A percentile compares a stretch with the other conserved stretches of the same genome.
phyloP scores from a whole-genome alignment of 371 early-diverging fungal species.

The Caulochytrium protostelioides region DNA sequence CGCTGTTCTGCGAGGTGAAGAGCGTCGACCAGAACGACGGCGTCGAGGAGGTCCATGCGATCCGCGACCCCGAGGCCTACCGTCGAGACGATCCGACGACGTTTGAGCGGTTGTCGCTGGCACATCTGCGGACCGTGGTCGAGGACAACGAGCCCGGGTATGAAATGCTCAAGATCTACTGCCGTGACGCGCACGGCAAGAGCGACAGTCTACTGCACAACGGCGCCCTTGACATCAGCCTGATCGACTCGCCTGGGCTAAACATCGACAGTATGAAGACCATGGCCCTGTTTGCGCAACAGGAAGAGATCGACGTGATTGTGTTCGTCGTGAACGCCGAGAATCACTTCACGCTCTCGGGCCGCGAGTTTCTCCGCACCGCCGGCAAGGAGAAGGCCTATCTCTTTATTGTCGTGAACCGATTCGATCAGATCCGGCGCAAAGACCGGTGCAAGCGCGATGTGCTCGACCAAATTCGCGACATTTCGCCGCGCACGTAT shows the following conservation, averaged over 20 bases:
- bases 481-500: slow-evolving; percentile 77
- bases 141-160: slow-evolving; percentile 42
- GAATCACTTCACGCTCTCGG: slow-evolving; percentile 92
- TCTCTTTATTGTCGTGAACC: slow-evolving; percentile 91
- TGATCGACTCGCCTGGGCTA: slow-evolving; percentile 95
- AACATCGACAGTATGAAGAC: slow-evolving; percentile 93
- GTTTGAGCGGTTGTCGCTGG: slow-evolving; percentile 39
- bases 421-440: slow-evolving; percentile 81
- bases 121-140: slow-evolving; percentile 22
- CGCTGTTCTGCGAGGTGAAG: slow-evolving; percentile 77
- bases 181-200: slow-evolving; percentile 27
- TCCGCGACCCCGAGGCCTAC: slow-evolving; percentile 39
- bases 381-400: slow-evolving; percentile 94
- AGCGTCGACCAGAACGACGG: slow-evolving; percentile 62
- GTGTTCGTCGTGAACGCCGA: slow-evolving; percentile 95
- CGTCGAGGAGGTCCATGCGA: slow-evolving; percentile 74
- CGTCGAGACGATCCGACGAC: slow-evolving; percentile 44
- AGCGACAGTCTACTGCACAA: slow-evolving; percentile 54
- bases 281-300: slow-evolving; percentile 80
- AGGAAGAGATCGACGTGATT: slow-evolving; percentile 94
- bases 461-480: slow-evolving; percentile 78
- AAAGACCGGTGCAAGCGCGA: slow-evolving; percentile 77
- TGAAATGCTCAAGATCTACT: slow-evolving; percentile 74
- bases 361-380: slow-evolving; percentile 78
- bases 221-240: slow-evolving; percentile 74